These are phyloP conservation scores for Coemansia sp. DNA, from an alignment of 192 early-diverging fungal genomes.

Conservation along the genomic window DNA sequence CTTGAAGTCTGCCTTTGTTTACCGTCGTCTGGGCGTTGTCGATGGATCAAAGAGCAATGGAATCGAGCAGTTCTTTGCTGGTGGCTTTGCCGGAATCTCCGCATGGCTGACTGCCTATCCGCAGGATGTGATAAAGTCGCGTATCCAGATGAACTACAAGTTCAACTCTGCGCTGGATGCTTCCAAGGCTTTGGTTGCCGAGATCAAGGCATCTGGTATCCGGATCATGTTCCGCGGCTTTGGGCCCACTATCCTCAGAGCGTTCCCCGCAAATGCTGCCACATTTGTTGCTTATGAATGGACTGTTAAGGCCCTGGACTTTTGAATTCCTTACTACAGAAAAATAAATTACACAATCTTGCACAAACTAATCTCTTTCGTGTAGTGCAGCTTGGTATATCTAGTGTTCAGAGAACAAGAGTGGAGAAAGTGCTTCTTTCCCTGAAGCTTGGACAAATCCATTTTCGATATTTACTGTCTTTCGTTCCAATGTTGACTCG, in stretches of 20 bases:
- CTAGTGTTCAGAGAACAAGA: no score
- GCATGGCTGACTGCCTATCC: conserved; percentile 87
- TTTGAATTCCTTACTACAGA: neutral
- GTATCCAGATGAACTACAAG: conserved; percentile 59
- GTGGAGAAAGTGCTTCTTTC: no score
- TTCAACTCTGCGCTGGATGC: conserved; percentile 52
- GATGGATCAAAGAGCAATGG: conserved; percentile 55
- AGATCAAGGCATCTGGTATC: conserved; percentile 44
- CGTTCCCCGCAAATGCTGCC: conserved; percentile 78
- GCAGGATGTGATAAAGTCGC: conserved; percentile 78
- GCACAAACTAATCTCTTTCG: no score
- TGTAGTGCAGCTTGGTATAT: neutral
- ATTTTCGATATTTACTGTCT: neutral
- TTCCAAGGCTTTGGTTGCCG: conserved; percentile 57
- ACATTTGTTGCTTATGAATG: conserved; percentile 80
- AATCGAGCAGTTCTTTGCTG: conserved; percentile 69
- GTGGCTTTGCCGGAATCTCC: conserved; percentile 73
- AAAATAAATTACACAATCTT: no score
- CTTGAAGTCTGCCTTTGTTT: conserved; percentile 73
- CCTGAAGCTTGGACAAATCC: no score
- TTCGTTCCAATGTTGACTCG: neutral
- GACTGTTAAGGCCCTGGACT: conserved; percentile 40
- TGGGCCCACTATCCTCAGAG: conserved; percentile 52
- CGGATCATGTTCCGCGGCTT: conserved; percentile 55
- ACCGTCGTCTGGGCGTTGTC: conserved; percentile 51